Evolutionary conservation across 768 basidiomycete species (phyloP), one percentile per base, ranked within the genome.

Genomic region (Suillus subluteus): DNA sequence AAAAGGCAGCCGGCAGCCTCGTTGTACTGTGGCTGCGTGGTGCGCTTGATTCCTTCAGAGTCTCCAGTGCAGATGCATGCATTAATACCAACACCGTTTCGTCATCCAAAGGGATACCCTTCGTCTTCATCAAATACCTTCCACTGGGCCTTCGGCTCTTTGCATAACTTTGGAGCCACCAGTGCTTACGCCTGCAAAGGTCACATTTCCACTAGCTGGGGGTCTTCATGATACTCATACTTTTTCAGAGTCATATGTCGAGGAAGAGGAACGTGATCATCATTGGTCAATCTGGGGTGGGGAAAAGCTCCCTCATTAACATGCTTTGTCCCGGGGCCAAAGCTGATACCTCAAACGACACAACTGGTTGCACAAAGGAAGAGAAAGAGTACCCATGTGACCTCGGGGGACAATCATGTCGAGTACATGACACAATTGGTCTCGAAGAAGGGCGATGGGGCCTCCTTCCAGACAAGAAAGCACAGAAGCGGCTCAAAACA

Each of bases 331-430:
- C 8, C 1, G 1, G 0, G 4, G 58, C 23, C 58, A 16, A n/a
- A 3, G 38, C 37, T 23, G 1, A 0, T 58, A 6, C 4, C 2
- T 38, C 37, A 15, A 1, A 1, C 6, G 16, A 61, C 3, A 1
- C 26, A 30, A 3, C 0, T 0, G 11, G 26, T 6, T 61, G 58
- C 40, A 61, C 58, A 7, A 1, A 0, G 15, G 1, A 0, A 30
- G 40, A 7, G 11, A 1, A 0, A 30, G 4, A 5, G 23, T 59
- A 59, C 58, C 0, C 0, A 59, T 59, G 58, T 6, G 1, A 16
- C 23, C 23, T 59, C 26, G 37, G 38, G 8, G 4, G 0, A 26
- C 7, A 2, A 8, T 5, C n/a, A n/a, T 54, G 38, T 16, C 23
- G 5, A 30, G 6, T 61, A 21, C 59, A 61, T 18, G 59, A 61